Evolutionary conservation across 2,329 filamentous ascomycete genomes (phyloP), one percentile per base, ranked within the genome.

Genomic region (Aschersonia sp.): DNA sequence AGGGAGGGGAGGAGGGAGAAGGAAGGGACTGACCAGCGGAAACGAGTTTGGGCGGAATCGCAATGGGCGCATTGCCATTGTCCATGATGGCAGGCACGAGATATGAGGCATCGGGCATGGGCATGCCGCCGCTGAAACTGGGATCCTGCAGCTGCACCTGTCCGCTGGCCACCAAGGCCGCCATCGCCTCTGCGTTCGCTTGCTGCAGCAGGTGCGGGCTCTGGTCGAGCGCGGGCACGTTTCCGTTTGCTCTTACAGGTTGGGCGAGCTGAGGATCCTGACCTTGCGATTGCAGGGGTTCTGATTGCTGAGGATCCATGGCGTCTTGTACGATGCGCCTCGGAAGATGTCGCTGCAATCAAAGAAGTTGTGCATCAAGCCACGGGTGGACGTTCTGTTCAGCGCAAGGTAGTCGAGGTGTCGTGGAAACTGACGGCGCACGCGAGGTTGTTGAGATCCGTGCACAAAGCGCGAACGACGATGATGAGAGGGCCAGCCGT

Each of bases 41-140:
- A 53, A 67, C 57, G 10, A 53, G 54, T 12, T 55, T 58, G 41
- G 53, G 56, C n/a, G 44, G 49, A 14, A 35, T 43, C 30, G 52
- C 52, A 4, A 50, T 43, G 9, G 53, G 50, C 14, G 52, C 49
- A 12, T 37, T 22, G 30, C 58, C 54, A 6, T 64, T 65, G 40
- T 56, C 42, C 45, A 62, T 55, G 48, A 58, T 54, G 48, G 61
- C 55, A 12, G 63, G 57, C 44, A 62, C 53, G 53, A 64, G 58
- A 51, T 60, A 50, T 22, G 57, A 54, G 29, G 59, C 52, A 39
- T 58, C 58, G 12, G 48, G 49, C 43, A 60, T 49, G 4, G 58
- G 52, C 50, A 65, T 52, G 37, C 32, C 41, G 35, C 53, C 41
- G 37, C 52, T 48, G 47, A 61, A 52, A 41, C 55, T 53, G 10